Evolutionary conservation across 192 early-diverging fungal species (phyloP), one percentile per base, ranked within the genome.

Genomic region (Coemansia pectinata): DNA sequence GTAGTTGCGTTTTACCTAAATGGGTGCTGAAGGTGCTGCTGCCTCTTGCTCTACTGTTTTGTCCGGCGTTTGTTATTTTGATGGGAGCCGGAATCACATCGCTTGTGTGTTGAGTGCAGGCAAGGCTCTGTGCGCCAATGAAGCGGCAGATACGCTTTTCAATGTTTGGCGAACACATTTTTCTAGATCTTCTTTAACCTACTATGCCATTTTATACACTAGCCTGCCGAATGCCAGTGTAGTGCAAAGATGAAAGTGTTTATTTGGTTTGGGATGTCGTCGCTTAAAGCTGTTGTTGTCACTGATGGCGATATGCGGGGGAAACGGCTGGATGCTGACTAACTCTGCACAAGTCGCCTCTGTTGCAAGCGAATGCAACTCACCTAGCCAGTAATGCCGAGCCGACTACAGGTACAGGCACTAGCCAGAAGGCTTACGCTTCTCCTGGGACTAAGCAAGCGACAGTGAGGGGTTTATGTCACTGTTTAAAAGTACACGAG

Each of bases 21-120:
- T 42, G 41, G 41, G 12, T 55, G 27, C 25, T 29, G 12, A 27
- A 55, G 52, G 52, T 29, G 52, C 25, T 29, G 52, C 52, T 55
- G 27, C 25, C 23, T 27, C 50, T 29, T 3, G 52, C 27, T 29
- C 52, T 55, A 55, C 55, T 58, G 55, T 31, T 58, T 58, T 58
- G 55, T 58, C 55, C 55, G 55, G 55, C 55, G 55, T 58, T 58
- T 58, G 55, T 58, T 58, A 58, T 58, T 25, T 31, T 58, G 55
- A 23, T 31, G 27, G 15, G 29, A 29, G 17, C 31, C 55, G 15
- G 55, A 31, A 17, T n/a, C 2, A 31, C 55, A 58, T 31, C 6
- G 7, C 55, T 34, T 58, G 55, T 17, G 11, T 33, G 29, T 4
- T 33, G 14, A 33, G 25, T 48, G 17, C 19, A 52, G 23, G 50